Percentiles rank a stretch among this genome's conserved stretches.
Conservation (phyloP, 148 eudicot species). For the Chenopodium formosanum region DNA sequence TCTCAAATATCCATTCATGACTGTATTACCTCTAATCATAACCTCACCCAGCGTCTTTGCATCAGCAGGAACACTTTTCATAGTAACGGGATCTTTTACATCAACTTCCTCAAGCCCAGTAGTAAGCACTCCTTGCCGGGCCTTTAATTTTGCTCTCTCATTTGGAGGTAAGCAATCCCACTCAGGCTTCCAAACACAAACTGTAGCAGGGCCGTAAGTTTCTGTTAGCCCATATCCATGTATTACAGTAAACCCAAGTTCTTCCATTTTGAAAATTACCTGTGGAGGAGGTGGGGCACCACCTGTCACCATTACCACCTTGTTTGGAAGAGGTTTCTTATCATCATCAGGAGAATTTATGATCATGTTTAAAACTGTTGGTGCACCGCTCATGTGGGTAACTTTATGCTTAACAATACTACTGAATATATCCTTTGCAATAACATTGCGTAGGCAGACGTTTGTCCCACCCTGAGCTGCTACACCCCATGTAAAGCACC, state of each 20-base stretch:
- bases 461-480: constrained; percentile 70
- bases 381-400: constrained; percentile 61
- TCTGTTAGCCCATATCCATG: constrained; percentile 49
- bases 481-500: constrained; percentile 62
- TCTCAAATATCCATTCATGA: constrained; percentile 48
- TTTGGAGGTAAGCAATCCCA: constrained; percentile 35
- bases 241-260: constrained; percentile 32
- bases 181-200: constrained; percentile 40
- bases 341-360: constrained; percentile 27
- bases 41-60: constrained; percentile 47
- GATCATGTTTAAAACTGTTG: constrained; percentile 53
- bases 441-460: constrained; percentile 49
- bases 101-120: constrained; percentile 32
- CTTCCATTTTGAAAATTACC: constrained; percentile 30
- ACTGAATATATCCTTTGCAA: constrained; percentile 40
- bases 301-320: constrained; percentile 47
- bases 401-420: constrained; percentile 43
- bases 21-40: constrained; percentile 35
- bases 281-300: constrained; percentile 56
- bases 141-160: constrained; percentile 30
- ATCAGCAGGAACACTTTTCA: constrained; percentile 38
- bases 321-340: constrained; percentile 32
- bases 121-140: constrained; percentile 42
- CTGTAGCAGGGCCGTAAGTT: constrained; percentile 30
- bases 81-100: constrained; percentile 30